A percentile compares a stretch with the other conserved stretches of the same genome.
phyloP scores from a whole-genome alignment of 352 stramenopile genomes.

The Globisporangium uncinulatum region DNA sequence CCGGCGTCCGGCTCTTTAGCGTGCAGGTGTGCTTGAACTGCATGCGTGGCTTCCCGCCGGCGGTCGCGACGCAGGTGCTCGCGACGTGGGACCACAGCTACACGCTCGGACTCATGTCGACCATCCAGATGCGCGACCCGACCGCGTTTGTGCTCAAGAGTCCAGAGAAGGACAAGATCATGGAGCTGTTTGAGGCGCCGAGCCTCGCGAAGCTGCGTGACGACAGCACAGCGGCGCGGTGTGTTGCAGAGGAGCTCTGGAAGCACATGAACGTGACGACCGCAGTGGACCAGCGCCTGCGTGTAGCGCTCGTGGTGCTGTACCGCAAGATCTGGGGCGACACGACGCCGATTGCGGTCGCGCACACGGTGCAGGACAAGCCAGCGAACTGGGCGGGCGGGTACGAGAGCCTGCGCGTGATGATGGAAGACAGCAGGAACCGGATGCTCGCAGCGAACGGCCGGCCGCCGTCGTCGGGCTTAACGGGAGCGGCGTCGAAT shows the following conservation, averaged over 20 bases:
- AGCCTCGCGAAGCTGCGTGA: conserved; percentile 61
- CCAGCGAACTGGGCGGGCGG: conserved; percentile 66
- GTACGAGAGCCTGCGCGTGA: conserved; percentile 71
- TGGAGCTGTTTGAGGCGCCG: conserved; percentile 53
- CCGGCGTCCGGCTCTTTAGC: conserved; percentile 65
- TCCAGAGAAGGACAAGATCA: conserved; percentile 67
- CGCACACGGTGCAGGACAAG: conserved; percentile 82
- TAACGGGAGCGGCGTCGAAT: background rate
- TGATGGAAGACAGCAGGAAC: conserved; percentile 85
- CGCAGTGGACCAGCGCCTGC: conserved; percentile 62
- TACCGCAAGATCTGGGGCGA: conserved; percentile 82
- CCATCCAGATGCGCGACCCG: conserved; percentile 77
- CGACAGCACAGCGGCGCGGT: conserved; percentile 65
- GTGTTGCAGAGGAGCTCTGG: conserved; percentile 65
- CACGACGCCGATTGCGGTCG: conserved; percentile 70
- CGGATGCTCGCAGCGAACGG: conserved; percentile 27
- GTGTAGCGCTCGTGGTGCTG: conserved; percentile 67
- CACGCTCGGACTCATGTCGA: conserved; percentile 61
- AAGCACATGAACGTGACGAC: conserved; percentile 63
- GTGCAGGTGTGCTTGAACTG: conserved; percentile 81
- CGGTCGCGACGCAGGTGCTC: conserved; percentile 65
- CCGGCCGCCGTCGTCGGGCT: background rate
- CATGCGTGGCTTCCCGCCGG: conserved; percentile 67
- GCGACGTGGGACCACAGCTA: conserved; percentile 82
- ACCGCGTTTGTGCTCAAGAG: conserved; percentile 69